Evolutionary conservation across 1,284 basidiomycete species (phyloP), one percentile per base, ranked within the genome.

Genomic region (Ceratobasidium sp.): DNA sequence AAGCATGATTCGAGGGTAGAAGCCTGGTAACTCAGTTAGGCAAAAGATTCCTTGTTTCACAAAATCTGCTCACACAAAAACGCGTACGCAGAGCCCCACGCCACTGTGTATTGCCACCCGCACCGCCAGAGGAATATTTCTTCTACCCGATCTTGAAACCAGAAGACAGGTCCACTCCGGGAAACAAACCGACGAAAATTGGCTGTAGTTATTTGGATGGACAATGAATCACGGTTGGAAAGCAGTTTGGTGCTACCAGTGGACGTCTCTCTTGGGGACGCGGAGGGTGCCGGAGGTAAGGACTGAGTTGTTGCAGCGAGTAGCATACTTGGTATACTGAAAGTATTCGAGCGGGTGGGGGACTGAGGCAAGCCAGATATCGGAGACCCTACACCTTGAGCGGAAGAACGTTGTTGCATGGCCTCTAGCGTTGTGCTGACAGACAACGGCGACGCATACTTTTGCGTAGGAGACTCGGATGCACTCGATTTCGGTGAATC

Each of bases 171-270:
- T 0, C 92, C 92, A 3, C 89, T 86, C 80, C 88, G 90, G 7
- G 89, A 87, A 0, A 94, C 88, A 79, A 95, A 95, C 9, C 92
- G 87, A 79, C 91, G 89, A 82, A 94, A 95, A 82, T 94, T 94
- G 75, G 87, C 88, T 0, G 92, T 91, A 79, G 91, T 92, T 46
- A 91, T 92, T 0, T 90, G 92, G 4, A 95, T 86, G 0, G 92
- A 93, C 2, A 95, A 87, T 0, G 93, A 89, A 80, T 94, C 93
- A 12, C 87, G 85, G 7, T 87, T 88, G 49, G 86, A 87, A 26
- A 90, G 82, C 40, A 90, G 83, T 53, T 64, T 55, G 26, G 69
- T 39, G 10, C 58, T 49, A 46, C 66, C 44, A 44, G 61, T 40
- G 20, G 77, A 49, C 23, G 61, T 42, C 60, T 77, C 51, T 42